Evolutionary conservation across 306 rosid species (phyloP).

Genomic region (Vigna nakashimae): DNA sequence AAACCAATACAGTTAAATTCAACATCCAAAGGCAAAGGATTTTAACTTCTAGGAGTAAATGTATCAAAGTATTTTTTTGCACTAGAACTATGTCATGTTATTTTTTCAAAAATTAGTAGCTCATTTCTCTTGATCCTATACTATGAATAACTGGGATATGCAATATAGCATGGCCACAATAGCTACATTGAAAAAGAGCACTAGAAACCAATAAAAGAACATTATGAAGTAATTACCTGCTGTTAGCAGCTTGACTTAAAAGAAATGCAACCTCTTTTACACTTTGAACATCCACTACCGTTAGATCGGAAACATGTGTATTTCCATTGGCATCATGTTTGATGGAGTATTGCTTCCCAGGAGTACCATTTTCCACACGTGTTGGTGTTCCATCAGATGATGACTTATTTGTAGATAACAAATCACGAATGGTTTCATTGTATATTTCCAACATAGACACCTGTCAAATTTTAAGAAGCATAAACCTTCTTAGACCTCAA

Average conservation of each 20-base stretch:
- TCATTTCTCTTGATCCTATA: conserved; percentile 12
- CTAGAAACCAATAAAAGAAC: conserved; percentile 25
- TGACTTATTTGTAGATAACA: conserved; percentile 68
- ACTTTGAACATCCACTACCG: conserved; percentile 86
- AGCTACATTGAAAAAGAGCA: conserved; percentile 4
- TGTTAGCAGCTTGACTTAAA: conserved; percentile 81
- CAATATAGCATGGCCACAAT: background rate
- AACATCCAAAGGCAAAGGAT: conserved; percentile 16
- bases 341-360: conserved; percentile 86
- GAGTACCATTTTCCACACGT: conserved; percentile 68
- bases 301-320: conserved; percentile 87
- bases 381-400: conserved; percentile 54
- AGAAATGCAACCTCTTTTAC: conserved; percentile 90
- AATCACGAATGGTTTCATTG: conserved; percentile 90
- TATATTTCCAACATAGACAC: conserved; percentile 99
- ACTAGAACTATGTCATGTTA: background rate
- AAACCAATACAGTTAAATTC: conserved; percentile 12
- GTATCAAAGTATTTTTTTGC: conserved; percentile 7
- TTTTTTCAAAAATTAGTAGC: background rate
- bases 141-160: conserved; percentile 1
- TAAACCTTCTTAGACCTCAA: conserved; percentile 39
- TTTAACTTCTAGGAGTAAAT: conserved; percentile 19
- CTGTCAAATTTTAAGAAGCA: conserved; percentile 45
- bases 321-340: conserved; percentile 88
- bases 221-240: conserved; percentile 68